Evolutionary conservation across 352 stramenopile species (phyloP).

Genomic region (Hyphochytrium catenoides): DNA sequence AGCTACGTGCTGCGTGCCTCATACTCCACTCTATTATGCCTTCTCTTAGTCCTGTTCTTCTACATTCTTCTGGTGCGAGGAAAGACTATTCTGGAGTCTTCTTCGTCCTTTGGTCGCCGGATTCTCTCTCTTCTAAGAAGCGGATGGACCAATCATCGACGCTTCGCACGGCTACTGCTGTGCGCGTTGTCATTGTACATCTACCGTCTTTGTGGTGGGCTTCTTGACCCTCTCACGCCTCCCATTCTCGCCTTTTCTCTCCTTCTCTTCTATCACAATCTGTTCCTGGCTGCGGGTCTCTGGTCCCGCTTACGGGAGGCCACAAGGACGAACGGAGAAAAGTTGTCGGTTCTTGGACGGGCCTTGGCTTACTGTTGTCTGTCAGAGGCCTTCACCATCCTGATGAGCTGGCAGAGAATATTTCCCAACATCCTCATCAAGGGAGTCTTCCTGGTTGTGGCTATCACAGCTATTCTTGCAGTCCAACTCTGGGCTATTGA

Average conservation of each 20-base stretch:
- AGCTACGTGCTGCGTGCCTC: conserved; percentile 35
- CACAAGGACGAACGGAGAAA: conserved; percentile 42
- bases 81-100: not conserved
- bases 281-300: not conserved
- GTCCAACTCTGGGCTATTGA: too few relatives aligned
- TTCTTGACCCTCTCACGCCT: not conserved
- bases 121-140: not conserved
- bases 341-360: conserved; percentile 35
- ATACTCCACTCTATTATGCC: conserved; percentile 26
- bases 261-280: conserved; percentile 33
- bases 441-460: too few relatives aligned
- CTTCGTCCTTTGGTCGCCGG: not conserved
- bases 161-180: too few relatives aligned
- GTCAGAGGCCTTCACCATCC: conserved; percentile 38
- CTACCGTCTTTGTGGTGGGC: not conserved
- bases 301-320: conserved; percentile 13
- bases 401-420: conserved; percentile 41
- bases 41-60: conserved; percentile 13
- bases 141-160: too few relatives aligned
- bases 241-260: conserved; percentile 26
- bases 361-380: conserved; percentile 17
- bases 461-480: too few relatives aligned
- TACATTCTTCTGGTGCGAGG: not conserved
- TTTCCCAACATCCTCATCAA: conserved; percentile 45
- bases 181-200: too few relatives aligned